Conservation (phyloP, 495 filamentous ascomycete species). For the Margaritispora aquatica region DNA sequence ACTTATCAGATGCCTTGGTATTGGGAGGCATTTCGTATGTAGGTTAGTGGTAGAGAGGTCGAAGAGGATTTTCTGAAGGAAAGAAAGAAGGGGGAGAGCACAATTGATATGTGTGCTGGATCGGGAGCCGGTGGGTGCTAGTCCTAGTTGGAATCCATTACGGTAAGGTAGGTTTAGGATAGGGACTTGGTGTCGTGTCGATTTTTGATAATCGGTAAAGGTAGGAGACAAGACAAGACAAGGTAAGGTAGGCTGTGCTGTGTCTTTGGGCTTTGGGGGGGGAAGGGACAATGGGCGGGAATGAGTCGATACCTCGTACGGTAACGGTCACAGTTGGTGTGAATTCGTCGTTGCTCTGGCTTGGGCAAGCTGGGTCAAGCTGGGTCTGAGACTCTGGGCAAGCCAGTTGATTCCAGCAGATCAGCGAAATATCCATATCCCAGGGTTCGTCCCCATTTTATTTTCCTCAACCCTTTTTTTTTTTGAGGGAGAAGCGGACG, state of each 20-base stretch:
- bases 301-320: too few species aligned
- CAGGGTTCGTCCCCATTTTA: neutral
- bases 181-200: neutral
- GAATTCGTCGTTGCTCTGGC: neutral
- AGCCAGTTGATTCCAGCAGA: neutral
- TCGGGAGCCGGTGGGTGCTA: too few species aligned
- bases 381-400: too few species aligned
- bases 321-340: too few species aligned
- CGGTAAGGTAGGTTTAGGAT: too few species aligned
- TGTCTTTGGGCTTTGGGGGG: neutral
- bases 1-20: neutral
- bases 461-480: neutral
- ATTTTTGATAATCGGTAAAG: neutral
- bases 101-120: neutral
- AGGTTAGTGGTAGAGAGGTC: neutral
- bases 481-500: too few species aligned
- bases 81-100: neutral
- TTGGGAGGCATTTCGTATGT: neutral
- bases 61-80: neutral
- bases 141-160: too few species aligned
- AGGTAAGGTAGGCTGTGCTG: too few species aligned
- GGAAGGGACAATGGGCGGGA: neutral
- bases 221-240: neutral
- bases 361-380: neutral
- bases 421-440: too few species aligned